Conservation (phyloP, 495 filamentous ascomycete genomes). For the Amorphotheca resinae region DNA sequence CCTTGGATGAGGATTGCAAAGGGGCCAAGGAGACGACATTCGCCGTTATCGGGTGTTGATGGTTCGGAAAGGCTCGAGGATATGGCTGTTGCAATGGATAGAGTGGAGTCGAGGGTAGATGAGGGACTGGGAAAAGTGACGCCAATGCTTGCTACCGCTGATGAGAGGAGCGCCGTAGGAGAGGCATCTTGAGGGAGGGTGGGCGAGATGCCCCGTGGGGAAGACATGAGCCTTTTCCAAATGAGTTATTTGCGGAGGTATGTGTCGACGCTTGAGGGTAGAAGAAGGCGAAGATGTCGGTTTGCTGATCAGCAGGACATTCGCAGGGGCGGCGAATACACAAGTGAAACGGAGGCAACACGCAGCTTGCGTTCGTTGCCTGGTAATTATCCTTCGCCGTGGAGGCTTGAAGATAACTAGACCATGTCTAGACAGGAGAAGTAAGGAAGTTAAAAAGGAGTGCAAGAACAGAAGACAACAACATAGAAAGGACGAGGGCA, state of each 20-base stretch:
- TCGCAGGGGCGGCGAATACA: no score
- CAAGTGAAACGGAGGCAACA: no score
- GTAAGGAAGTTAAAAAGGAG: neutral
- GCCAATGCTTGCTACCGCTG: slow-evolving; percentile 12
- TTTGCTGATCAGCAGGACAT: no score
- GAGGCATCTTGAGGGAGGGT: slow-evolving; percentile 11
- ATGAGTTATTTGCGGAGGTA: neutral
- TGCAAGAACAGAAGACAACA: no score
- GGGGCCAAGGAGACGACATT: slow-evolving; percentile 72
- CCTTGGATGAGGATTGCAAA: slow-evolving; percentile 85
- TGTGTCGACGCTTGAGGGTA: neutral
- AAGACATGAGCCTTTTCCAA: slow-evolving; percentile 9
- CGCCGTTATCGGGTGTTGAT: slow-evolving; percentile 22
- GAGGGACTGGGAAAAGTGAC: slow-evolving; percentile 22
- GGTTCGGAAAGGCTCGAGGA: slow-evolving; percentile 1
- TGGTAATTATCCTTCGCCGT: no score
- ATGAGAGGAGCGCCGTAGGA: slow-evolving; percentile 19
- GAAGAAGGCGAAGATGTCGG: neutral
- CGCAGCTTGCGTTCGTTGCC: no score
- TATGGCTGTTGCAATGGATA: slow-evolving; percentile 23
- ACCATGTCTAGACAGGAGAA: no score
- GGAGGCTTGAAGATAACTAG: no score
- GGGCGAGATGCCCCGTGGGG: slow-evolving; percentile 18
- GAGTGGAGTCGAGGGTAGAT: slow-evolving; percentile 18
- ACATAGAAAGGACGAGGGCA: no score